Base-by-base conservation (phyloP, 768 basidiomycete genomes). In the Melanogaster broomeanus region DNA sequence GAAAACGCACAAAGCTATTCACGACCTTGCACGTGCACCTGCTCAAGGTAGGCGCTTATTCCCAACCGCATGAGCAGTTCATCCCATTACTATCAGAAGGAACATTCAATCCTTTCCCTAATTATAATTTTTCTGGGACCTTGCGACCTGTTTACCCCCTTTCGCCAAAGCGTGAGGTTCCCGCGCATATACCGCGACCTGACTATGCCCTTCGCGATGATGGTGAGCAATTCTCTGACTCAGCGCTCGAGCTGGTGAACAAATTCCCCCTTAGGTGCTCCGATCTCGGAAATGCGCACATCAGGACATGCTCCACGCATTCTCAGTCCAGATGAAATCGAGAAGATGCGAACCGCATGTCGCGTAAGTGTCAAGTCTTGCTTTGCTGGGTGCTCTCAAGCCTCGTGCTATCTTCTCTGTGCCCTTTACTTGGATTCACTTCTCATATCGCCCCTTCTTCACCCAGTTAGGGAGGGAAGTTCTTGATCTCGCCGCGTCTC, bases 61-160 rank as follows among this genome's bases (percentile, higher is more conserved):
- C n/a, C 30, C 24, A 15, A 15, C 10, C 6, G 25, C 18, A 30
- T 16, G 42, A 34, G 19, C 44, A 48, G 25, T 18, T 49, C 27
- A 58, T n/a, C 24, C 34, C 38, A 44, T n/a, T 25, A 30, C 19
- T 21, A 28, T 27, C 61, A 90, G 90, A 88, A 68, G 84, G 85
- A 55, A 83, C 84, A 21, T 90, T 83, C 67, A 87, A 93, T 61
- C 90, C 91, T 0, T 90, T 92, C 73, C 80, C 83, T 7, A 81
- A 74, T 61, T 92, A 81, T 70, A 61, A 70, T n/a, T 98, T 81
- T 71, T 88, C 93, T 16, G 95, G 95, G 28, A 58, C 82, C 1
- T 49, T 96, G 51, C 81, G 88, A 56, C 93, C 95, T 2, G 77
- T 82, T 33, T 97, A 98, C 71, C 95, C 95, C n/a, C 77, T 97